Evolutionary conservation across 1,284 basidiomycete genomes (phyloP).

Genomic region (Ustanciosporium gigantosporum): DNA sequence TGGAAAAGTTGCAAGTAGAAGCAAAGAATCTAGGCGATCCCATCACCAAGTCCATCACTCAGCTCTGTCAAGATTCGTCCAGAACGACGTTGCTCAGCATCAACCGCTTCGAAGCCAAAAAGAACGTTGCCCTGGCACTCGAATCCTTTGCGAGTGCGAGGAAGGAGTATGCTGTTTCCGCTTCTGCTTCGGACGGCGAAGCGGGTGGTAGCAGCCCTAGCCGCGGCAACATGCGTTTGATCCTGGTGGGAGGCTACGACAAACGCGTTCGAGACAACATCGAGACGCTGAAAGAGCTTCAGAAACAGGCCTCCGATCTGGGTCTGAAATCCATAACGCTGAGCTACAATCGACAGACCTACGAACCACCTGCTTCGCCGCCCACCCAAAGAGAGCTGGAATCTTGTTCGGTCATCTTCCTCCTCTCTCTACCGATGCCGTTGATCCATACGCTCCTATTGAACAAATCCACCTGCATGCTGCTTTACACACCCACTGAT

Average conservation of each 20-base stretch:
- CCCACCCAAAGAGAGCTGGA: slow-evolving; percentile 17
- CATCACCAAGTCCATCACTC: slow-evolving; percentile 11
- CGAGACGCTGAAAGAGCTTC: slow-evolving; percentile 64
- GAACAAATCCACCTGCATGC: slow-evolving; percentile 40
- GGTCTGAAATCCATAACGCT: slow-evolving; percentile 63
- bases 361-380: slow-evolving; percentile 54
- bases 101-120: slow-evolving; percentile 95
- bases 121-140: slow-evolving; percentile 82
- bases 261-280: slow-evolving; percentile 73
- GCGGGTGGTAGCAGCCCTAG: no score
- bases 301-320: slow-evolving; percentile 35
- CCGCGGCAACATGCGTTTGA: slow-evolving; percentile 24
- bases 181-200: no score
- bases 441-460: slow-evolving; percentile 50
- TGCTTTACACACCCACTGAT: slow-evolving; percentile 91
- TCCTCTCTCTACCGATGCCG: slow-evolving; percentile 51
- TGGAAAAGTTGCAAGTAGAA: slow-evolving; percentile 62
- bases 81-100: slow-evolving; percentile 80
- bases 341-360: slow-evolving; percentile 41
- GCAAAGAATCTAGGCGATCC: slow-evolving; percentile 58
- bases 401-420: slow-evolving; percentile 38
- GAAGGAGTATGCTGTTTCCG: slow-evolving; percentile 31
- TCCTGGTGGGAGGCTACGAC: slow-evolving; percentile 73
- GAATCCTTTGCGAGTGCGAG: slow-evolving; percentile 70
- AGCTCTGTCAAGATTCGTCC: slow-evolving; percentile 15